Conservation (phyloP, 352 stramenopile species). For the Pythium guiyangense region DNA sequence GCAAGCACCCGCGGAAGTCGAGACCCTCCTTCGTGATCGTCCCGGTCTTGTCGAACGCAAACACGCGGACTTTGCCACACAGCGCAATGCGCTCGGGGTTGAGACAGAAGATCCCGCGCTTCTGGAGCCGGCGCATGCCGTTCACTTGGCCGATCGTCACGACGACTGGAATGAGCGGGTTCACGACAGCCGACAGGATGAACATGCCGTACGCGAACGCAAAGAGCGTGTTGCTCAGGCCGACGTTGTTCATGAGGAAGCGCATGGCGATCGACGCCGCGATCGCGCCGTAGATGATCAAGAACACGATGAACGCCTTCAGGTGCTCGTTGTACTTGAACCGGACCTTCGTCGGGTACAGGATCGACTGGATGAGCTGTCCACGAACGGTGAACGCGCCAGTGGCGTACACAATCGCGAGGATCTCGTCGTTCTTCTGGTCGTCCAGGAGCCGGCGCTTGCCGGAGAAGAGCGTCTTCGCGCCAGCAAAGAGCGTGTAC, state of each 20-base stretch:
- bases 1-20: slow-evolving; percentile 41
- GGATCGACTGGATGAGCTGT: slow-evolving; percentile 70
- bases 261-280: slow-evolving; percentile 34
- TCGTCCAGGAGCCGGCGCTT: slow-evolving; percentile 21
- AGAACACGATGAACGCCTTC: slow-evolving; percentile 50
- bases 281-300: slow-evolving; percentile 59
- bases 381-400: slow-evolving; percentile 69
- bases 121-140: slow-evolving; percentile 47
- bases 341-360: slow-evolving; percentile 67
- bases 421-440: slow-evolving; percentile 33
- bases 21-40: slow-evolving; percentile 83
- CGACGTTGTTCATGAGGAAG: slow-evolving; percentile 41
- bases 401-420: slow-evolving; percentile 62
- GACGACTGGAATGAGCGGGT: slow-evolving; percentile 72
- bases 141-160: slow-evolving; percentile 76
- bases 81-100: slow-evolving; percentile 70
- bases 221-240: slow-evolving; percentile 49
- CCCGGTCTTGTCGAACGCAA: slow-evolving; percentile 87
- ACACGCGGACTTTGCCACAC: slow-evolving; percentile 76
- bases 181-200: slow-evolving; percentile 51
- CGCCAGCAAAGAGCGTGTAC: slow-evolving; percentile 77
- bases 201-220: slow-evolving; percentile 58
- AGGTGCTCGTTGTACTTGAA: slow-evolving; percentile 89
- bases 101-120: slow-evolving; percentile 56
- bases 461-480: slow-evolving; percentile 39